Conservation (phyloP, 2,329 filamentous ascomycete species). For the Colletotrichum cereale region DNA sequence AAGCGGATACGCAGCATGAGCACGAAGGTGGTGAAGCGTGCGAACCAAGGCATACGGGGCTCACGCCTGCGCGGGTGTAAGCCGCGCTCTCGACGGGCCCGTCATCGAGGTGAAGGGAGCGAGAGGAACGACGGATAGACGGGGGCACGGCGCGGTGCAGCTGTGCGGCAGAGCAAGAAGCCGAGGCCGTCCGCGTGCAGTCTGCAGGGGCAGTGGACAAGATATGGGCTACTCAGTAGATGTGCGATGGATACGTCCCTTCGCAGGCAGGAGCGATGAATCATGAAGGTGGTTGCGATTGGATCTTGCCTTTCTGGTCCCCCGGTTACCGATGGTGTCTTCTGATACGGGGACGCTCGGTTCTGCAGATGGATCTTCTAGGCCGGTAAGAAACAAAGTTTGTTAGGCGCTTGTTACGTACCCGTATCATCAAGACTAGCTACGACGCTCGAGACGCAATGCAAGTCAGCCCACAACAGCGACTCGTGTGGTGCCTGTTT, state of each 20-base stretch:
- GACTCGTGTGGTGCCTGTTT: background rate
- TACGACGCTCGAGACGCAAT: background rate
- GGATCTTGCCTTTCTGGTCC: conserved; percentile 6
- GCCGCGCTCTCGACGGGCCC: background rate
- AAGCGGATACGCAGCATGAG: background rate
- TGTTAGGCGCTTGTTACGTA: conserved; percentile 17
- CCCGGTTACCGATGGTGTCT: background rate
- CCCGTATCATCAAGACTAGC: background rate
- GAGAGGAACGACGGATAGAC: background rate
- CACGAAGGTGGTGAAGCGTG: background rate
- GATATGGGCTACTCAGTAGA: background rate
- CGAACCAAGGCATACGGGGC: background rate
- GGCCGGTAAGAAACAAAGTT: conserved; percentile 30
- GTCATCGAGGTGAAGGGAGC: background rate
- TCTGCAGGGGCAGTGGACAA: conserved; percentile 29
- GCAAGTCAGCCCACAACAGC: background rate
- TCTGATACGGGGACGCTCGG: background rate
- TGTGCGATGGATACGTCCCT: background rate
- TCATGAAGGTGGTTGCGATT: conserved; percentile 1
- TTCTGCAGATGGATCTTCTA: conserved; percentile 24
- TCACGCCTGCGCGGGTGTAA: background rate
- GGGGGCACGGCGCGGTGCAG: conserved; percentile 9
- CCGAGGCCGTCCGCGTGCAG: conserved; percentile 33
- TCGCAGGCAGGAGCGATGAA: background rate
- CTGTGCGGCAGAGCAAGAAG: conserved; percentile 18